These are phyloP conservation scores for Lycium barbarum DNA, from an alignment of 257 asterid genomes.

Conservation along the genomic window DNA sequence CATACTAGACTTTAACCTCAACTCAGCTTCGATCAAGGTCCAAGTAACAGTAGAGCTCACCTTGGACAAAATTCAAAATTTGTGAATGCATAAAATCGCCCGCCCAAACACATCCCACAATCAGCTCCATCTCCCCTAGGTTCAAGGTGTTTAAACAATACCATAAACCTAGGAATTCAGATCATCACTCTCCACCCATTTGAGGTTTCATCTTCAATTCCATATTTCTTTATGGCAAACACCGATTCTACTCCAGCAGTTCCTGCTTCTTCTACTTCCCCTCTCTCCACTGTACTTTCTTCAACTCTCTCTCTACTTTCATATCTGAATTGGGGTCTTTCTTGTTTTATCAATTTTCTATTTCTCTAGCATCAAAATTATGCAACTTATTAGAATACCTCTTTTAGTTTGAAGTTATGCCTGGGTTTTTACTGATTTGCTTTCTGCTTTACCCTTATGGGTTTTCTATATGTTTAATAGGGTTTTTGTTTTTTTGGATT, in stretches of 20 bases:
- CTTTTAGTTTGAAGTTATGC: no score
- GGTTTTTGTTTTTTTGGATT: no score
- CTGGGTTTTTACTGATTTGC: no score
- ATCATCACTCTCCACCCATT: slow-evolving; percentile 21
- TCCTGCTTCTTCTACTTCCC: slow-evolving; percentile 46
- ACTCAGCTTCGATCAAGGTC: neutral
- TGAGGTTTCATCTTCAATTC: neutral
- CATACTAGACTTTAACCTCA: neutral
- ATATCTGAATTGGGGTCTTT: neutral
- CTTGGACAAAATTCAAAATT: neutral
- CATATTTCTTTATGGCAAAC: slow-evolving; percentile 52
- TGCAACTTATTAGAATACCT: neutral
- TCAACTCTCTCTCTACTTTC: neutral
- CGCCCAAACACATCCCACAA: slow-evolving; percentile 48
- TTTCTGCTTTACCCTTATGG: no score
- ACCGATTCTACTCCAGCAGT: slow-evolving; percentile 51
- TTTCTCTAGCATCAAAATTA: neutral
- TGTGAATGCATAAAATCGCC: slow-evolving; percentile 37
- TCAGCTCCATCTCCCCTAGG: neutral
- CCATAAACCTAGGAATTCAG: slow-evolving; percentile 32
- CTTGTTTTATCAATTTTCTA: neutral
- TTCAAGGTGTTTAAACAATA: slow-evolving; percentile 9
- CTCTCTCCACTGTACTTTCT: slow-evolving; percentile 47
- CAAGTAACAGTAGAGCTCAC: neutral
- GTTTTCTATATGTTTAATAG: no score